phyloP scores from a whole-genome alignment of 371 early-diverging fungal genomes.

The Mucor sp. region DNA sequence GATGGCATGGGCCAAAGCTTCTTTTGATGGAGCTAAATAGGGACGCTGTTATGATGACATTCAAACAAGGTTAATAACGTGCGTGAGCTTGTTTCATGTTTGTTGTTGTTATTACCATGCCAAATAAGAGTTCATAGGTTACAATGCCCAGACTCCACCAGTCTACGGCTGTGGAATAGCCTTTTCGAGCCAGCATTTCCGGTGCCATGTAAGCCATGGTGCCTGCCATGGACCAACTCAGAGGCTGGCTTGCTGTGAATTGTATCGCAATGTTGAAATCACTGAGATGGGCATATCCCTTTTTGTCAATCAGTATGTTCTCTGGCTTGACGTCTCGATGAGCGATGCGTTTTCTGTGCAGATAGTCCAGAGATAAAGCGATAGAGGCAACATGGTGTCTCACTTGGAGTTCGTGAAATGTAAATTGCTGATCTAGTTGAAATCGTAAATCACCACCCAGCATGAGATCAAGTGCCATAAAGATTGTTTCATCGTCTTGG shows the following conservation, averaged over 20 bases:
- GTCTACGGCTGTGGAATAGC: conserved; percentile 72
- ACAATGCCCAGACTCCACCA: conserved; percentile 92
- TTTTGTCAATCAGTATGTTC: conserved; percentile 82
- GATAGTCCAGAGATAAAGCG: conserved; percentile 68
- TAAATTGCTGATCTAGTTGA: conserved; percentile 59
- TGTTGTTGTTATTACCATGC: conserved; percentile 51
- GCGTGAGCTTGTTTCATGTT: neutral
- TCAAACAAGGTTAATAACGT: conserved; percentile 1
- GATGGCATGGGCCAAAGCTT: conserved; percentile 63
- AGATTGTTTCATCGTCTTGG: conserved; percentile 77
- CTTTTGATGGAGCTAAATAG: conserved; percentile 74
- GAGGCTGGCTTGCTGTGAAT: conserved; percentile 53
- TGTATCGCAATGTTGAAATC: conserved; percentile 86
- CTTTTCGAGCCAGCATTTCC: conserved; percentile 70
- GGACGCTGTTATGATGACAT: conserved; percentile 57
- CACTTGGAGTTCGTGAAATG: conserved; percentile 64
- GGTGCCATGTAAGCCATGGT: conserved; percentile 81
- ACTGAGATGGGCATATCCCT: conserved; percentile 82
- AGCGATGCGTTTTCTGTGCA: conserved; percentile 63
- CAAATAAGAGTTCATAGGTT: conserved; percentile 77
- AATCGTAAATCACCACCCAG: conserved; percentile 86
- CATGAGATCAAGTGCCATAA: conserved; percentile 77
- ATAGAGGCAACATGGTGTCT: conserved; percentile 77
- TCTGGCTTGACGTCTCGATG: conserved; percentile 90
- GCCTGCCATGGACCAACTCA: conserved; percentile 66